A percentile compares a stretch with the other conserved stretches of the same genome.
Conservation (phyloP, 148 eudicot species). For the Persicaria tinctoria region DNA sequence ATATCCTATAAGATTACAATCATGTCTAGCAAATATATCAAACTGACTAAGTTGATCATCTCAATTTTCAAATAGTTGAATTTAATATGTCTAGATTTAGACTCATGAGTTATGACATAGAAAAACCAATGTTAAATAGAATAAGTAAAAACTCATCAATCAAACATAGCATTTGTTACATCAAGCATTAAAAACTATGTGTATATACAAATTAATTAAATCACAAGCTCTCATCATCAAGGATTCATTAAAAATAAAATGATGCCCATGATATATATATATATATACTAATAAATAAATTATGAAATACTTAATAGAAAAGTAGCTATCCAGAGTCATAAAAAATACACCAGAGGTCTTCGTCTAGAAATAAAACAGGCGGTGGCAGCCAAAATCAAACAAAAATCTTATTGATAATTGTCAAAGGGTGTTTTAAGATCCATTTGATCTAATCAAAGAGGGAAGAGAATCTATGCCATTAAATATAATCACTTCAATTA, state of each 20-base stretch:
- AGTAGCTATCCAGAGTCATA: slow-evolving; percentile 2
- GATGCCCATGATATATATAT: slow-evolving; percentile 12
- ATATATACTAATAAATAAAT: background rate
- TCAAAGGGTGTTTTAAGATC: slow-evolving; percentile 11
- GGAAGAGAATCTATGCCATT: slow-evolving; percentile 6
- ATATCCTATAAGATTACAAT: too few species aligned
- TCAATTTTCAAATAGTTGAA: too few species aligned
- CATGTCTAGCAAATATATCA: too few species aligned
- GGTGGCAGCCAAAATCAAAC: slow-evolving; percentile 11
- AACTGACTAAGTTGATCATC: too few species aligned
- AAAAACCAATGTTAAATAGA: background rate
- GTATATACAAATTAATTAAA: background rate
- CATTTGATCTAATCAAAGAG: slow-evolving; percentile 7
- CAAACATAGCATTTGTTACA: background rate
- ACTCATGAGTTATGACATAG: background rate
- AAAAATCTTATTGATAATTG: slow-evolving; percentile 7
- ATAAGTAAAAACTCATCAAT: background rate
- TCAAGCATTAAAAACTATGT: background rate
- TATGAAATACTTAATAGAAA: background rate
- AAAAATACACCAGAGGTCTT: background rate
- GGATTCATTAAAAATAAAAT: background rate
- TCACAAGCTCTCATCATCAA: background rate
- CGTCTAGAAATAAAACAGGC: background rate
- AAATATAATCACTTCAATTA: background rate
- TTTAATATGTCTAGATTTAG: too few species aligned